Conservation (phyloP, 352 stramenopile genomes). For the Plasmopara muralis region DNA sequence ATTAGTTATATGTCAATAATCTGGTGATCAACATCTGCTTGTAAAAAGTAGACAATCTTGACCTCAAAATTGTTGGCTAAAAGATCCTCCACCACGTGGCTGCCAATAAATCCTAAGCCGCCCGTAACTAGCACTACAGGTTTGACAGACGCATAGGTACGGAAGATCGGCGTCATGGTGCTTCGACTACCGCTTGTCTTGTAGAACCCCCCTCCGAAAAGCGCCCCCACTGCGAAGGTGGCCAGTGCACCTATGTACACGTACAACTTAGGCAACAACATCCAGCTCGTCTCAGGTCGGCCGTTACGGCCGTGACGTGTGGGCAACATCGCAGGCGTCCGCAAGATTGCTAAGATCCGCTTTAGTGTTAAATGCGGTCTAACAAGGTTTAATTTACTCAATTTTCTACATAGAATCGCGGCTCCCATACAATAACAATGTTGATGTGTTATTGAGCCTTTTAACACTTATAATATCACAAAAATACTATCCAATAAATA, state of each 20-base stretch:
- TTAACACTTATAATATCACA: no score
- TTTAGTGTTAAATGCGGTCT: no score
- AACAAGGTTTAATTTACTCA: no score
- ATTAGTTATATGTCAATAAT: conserved; percentile 7
- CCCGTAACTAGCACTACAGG: conserved; percentile 73
- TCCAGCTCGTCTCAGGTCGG: conserved; percentile 52
- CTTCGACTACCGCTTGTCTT: conserved; percentile 28
- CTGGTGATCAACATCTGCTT: neutral
- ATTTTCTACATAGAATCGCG: no score
- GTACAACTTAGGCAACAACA: conserved; percentile 63
- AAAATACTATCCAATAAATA: no score
- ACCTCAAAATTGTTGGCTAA: conserved; percentile 72
- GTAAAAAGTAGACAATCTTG: neutral
- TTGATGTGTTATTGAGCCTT: no score
- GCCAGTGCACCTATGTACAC: conserved; percentile 61
- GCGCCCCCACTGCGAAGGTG: conserved; percentile 53
- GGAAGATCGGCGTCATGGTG: conserved; percentile 24
- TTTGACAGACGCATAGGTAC: conserved; percentile 22
- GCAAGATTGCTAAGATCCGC: no score
- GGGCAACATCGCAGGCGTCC: conserved; percentile 22
- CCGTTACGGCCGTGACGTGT: conserved; percentile 29
- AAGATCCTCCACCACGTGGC: conserved; percentile 79
- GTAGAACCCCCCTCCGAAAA: conserved; percentile 67
- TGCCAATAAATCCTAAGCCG: conserved; percentile 79
- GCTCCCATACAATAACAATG: no score